Evolutionary conservation across 768 basidiomycete species (phyloP), one percentile per base, ranked within the genome.

Genomic region (Lentinula guzmanii): DNA sequence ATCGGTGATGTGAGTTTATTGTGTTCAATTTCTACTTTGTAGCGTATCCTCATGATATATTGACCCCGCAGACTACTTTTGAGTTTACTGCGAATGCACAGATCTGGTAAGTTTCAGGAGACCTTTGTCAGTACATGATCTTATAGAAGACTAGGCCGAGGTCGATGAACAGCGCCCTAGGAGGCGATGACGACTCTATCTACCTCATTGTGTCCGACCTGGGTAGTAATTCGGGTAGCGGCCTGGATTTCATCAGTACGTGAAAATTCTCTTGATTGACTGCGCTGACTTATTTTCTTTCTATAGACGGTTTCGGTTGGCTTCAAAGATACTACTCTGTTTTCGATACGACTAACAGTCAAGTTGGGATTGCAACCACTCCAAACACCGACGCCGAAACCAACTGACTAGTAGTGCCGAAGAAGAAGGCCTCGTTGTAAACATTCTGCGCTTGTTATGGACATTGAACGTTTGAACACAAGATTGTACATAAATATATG

Each of bases 81-180:
- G 82, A 83, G 69, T 65, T 89, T 60, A 84, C 82, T 2, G 68
- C 83, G 15, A 85, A 87, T 65, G 86, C 84, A 3, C 87, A 90
- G 76, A 56, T 56, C 42, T 56, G 55, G 46, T 48, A 11, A 48
- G 46, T 10, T 24, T 10, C 18, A 28, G 21, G 4, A 9, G 10
- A 1, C 9, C 46, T 48, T 48, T 48, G 18, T 21, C 9, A 18
- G 7, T 11, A 24, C 11, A 48, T 24, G 7, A 10, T 48, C 8
- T 21, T 4, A 21, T 1, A 10, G 21, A 5, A 48, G 46, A 83
- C 86, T 63, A 89, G 86, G 85, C 87, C 86, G 0, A 82, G 84
- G 52, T 67, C 75, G 3, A 74, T 84, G 63, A 89, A 90, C 73
- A 70, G 74, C 15, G 71, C 72, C 37, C 78, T 90, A 13, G 86